A percentile compares a stretch with the other conserved stretches of the same genome.
Evolutionary conservation across 176 grass and related monocot species (phyloP).

Genomic region (Hordeum marinum): DNA sequence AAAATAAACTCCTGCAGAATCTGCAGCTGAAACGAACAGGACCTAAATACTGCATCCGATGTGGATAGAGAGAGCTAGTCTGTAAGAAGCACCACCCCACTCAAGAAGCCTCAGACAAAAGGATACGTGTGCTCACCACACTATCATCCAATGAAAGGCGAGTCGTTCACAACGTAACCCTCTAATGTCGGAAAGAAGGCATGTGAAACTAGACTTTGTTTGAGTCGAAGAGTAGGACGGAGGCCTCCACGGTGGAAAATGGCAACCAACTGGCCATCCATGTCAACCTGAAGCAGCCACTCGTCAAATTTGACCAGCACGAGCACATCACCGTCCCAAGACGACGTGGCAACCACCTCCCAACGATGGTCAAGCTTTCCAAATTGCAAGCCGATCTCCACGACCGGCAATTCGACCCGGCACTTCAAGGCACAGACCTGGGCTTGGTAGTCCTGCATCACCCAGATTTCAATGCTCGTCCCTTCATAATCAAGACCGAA

Average conservation of each 20-base stretch:
- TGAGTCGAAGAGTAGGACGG: too few species aligned
- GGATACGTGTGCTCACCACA: too few species aligned
- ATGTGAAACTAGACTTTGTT: too few species aligned
- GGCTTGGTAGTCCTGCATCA: background rate
- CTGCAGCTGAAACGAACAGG: too few species aligned
- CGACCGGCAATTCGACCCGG: background rate
- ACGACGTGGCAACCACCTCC: background rate
- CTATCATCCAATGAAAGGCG: too few species aligned
- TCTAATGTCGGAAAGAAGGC: too few species aligned
- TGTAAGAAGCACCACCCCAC: background rate
- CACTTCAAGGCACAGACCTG: background rate
- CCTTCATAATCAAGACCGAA: background rate
- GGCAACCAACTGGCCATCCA: background rate
- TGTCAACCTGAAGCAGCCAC: background rate
- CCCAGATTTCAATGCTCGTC: background rate
- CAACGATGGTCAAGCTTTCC: background rate
- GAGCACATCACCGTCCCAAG: background rate
- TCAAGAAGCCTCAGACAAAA: background rate
- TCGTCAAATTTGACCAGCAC: background rate
- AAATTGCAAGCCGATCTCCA: background rate
- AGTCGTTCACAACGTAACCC: too few species aligned
- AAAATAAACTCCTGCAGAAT: too few species aligned
- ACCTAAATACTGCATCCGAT: background rate
- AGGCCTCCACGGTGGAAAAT: background rate
- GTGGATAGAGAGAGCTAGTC: background rate